Evolutionary conservation across 2,329 filamentous ascomycete genomes (phyloP).

Genomic region (Chaetomium strumarium): DNA sequence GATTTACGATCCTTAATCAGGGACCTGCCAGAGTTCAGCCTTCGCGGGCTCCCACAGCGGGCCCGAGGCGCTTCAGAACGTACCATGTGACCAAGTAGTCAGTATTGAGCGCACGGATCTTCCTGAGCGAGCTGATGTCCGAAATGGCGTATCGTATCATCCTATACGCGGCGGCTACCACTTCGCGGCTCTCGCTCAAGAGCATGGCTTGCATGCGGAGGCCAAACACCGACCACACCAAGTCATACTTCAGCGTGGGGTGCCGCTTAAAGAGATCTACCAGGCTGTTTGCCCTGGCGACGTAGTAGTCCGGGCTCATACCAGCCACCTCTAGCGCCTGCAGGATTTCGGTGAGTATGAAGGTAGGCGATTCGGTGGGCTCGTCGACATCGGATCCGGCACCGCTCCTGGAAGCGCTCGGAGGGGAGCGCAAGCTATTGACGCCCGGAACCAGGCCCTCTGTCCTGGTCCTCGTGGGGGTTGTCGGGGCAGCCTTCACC

Average conservation of each 20-base stretch:
- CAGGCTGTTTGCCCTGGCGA: constrained; percentile 82
- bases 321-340: constrained; percentile 84
- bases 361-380: constrained; percentile 79
- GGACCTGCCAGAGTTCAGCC: constrained; percentile 45
- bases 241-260: constrained; percentile 89
- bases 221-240: constrained; percentile 94
- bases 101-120: constrained; percentile 79
- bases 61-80: constrained; percentile 21
- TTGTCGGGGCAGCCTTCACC: constrained; percentile 44
- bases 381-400: constrained; percentile 61
- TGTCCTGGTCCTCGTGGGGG: constrained; percentile 48
- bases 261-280: constrained; percentile 96
- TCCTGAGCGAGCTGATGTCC: constrained; percentile 81
- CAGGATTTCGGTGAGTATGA: constrained; percentile 80
- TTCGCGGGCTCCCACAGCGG: not conserved
- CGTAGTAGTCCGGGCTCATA: constrained; percentile 90
- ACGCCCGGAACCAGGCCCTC: constrained; percentile 40
- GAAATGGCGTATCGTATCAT: constrained; percentile 93
- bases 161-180: constrained; percentile 89
- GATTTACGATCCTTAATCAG: constrained; percentile 93
- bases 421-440: constrained; percentile 50
- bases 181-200: constrained; percentile 89
- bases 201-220: constrained; percentile 93
- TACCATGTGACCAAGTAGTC: constrained; percentile 82
- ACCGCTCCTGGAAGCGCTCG: constrained; percentile 48